phyloP scores from a whole-genome alignment of 179 eudicot species.

The Spinacia oleracea region DNA sequence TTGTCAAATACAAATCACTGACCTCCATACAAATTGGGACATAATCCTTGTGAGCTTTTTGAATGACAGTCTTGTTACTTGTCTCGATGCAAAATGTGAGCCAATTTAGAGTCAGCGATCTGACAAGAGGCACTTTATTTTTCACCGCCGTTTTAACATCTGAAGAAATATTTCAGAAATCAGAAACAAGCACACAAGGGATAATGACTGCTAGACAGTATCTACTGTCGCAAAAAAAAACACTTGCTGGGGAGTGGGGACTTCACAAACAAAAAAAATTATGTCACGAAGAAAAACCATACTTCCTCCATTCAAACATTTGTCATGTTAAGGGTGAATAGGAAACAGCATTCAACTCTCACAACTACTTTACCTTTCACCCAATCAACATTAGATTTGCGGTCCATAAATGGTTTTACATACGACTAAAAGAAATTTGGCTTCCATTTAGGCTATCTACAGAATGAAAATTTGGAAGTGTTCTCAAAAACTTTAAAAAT shows the following conservation, averaged over 20 bases:
- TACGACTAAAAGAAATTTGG: too few species aligned
- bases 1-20: conserved; percentile 28
- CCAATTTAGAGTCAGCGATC: conserved; percentile 89
- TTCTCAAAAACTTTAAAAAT: neutral
- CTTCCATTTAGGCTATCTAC: too few species aligned
- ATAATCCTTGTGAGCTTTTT: conserved; percentile 92
- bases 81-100: conserved; percentile 86
- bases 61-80: conserved; percentile 77
- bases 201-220: neutral
- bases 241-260: neutral
- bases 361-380: neutral
- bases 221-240: neutral
- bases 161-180: conserved; percentile 36
- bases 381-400: neutral
- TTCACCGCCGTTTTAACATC: conserved; percentile 84
- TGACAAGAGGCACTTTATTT: conserved; percentile 96
- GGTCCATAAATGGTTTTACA: neutral
- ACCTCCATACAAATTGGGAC: conserved; percentile 99
- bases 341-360: neutral
- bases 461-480: too few species aligned
- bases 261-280: neutral
- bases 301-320: neutral
- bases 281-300: neutral
- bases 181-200: neutral
- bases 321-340: neutral